Conservation (phyloP, 106 monocot species). For the Amphibolis antarctica region DNA sequence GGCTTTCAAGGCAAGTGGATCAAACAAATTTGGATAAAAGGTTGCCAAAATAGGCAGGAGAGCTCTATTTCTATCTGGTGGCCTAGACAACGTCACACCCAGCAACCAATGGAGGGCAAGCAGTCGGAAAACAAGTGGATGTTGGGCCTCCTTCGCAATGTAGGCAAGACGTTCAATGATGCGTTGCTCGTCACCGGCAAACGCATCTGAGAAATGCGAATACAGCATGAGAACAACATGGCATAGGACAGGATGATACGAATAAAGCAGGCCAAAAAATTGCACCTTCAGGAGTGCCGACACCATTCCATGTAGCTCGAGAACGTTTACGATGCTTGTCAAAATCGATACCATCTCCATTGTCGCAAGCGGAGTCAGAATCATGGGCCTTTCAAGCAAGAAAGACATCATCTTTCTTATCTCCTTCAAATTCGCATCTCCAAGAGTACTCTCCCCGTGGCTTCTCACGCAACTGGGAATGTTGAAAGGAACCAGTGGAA, state of each 20-base stretch:
- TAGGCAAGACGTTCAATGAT: constrained; percentile 48
- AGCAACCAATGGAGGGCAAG: constrained; percentile 79
- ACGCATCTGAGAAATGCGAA: constrained; percentile 66
- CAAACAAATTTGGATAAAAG: constrained; percentile 73
- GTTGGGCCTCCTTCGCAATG: constrained; percentile 48
- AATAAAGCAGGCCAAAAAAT: constrained; percentile 75
- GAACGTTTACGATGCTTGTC: constrained; percentile 24
- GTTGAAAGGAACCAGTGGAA: constrained; percentile 50
- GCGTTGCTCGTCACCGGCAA: constrained; percentile 43
- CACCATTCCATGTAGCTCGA: constrained; percentile 44
- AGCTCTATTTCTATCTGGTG: constrained; percentile 16
- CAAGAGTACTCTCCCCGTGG: neutral
- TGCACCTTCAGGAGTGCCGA: constrained; percentile 84
- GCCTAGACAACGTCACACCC: constrained; percentile 24
- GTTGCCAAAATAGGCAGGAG: constrained; percentile 16
- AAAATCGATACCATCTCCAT: constrained; percentile 49
- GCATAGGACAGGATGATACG: constrained; percentile 58
- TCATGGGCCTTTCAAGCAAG: constrained; percentile 47
- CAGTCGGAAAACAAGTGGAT: constrained; percentile 48
- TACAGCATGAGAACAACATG: constrained; percentile 75
- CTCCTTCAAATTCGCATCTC: constrained; percentile 52
- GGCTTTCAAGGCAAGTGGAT: constrained; percentile 75
- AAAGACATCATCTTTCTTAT: constrained; percentile 51
- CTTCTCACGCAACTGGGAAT: constrained; percentile 21
- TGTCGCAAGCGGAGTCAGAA: constrained; percentile 46